phyloP scores from a whole-genome alignment of 2,329 filamentous ascomycete genomes.

The Colletotrichum spaethianum region DNA sequence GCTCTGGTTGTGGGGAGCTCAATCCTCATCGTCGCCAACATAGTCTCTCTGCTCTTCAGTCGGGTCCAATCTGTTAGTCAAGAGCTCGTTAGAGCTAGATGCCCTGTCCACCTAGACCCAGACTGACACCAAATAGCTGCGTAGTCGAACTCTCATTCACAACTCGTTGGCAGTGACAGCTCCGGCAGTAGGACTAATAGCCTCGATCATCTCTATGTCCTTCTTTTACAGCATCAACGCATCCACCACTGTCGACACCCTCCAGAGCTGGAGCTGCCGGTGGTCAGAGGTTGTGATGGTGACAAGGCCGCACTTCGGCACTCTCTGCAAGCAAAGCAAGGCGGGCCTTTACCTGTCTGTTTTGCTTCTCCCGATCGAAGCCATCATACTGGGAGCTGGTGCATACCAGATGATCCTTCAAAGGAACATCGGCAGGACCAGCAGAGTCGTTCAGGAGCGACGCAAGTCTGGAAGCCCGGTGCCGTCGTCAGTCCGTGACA shows the following conservation, averaged over 20 bases:
- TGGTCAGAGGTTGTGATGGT: slow-evolving; percentile 69
- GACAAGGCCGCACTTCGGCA: slow-evolving; percentile 67
- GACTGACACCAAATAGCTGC: slow-evolving; percentile 32
- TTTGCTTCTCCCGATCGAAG: slow-evolving; percentile 70
- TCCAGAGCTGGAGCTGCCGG: slow-evolving; percentile 75
- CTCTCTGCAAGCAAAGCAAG: slow-evolving; percentile 70
- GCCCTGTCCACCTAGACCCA: background rate
- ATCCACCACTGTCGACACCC: slow-evolving; percentile 65
- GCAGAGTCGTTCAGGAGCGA: slow-evolving; percentile 43
- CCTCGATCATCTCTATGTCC: slow-evolving; percentile 66
- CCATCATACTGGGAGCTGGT: slow-evolving; percentile 61
- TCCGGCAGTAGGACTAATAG: slow-evolving; percentile 50
- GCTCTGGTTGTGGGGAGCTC: slow-evolving; percentile 67
- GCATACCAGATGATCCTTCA: slow-evolving; percentile 61
- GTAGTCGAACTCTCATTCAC: slow-evolving; percentile 17
- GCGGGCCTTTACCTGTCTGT: slow-evolving; percentile 68
- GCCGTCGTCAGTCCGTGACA: slow-evolving; percentile 33
- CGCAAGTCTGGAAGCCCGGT: slow-evolving; percentile 53
- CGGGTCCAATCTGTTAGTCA: slow-evolving; percentile 65
- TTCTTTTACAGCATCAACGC: slow-evolving; percentile 72
- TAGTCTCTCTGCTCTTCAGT: slow-evolving; percentile 62
- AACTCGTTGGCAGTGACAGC: slow-evolving; percentile 46
- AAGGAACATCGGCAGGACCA: slow-evolving; percentile 57
- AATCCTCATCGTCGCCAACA: slow-evolving; percentile 64
- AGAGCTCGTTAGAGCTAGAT: background rate